These are phyloP conservation scores for Ogataea hybrid DNA, from an alignment of 1,139 yeast species.

Conservation along the genomic window DNA sequence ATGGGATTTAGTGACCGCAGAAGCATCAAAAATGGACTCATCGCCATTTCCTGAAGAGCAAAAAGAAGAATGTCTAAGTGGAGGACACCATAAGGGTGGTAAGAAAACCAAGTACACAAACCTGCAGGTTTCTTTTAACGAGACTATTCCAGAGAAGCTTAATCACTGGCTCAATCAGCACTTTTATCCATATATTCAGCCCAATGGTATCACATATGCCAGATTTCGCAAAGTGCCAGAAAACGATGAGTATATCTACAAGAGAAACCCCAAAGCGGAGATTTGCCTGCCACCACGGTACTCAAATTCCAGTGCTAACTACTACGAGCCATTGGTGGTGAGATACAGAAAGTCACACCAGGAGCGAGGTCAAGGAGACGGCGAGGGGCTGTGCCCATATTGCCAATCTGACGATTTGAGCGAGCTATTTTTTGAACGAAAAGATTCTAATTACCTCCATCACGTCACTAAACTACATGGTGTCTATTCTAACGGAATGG, in stretches of 20 bases:
- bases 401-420: constrained; percentile 24
- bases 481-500: constrained; percentile 30
- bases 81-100: constrained; percentile 8
- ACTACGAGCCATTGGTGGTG: constrained; percentile 27
- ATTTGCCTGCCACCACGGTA: constrained; percentile 22
- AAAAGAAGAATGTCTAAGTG: constrained; percentile 5
- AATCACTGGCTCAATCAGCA: constrained; percentile 14
- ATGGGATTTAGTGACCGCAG: background rate
- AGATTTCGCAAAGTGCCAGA: constrained; percentile 10
- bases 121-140: constrained; percentile 9
- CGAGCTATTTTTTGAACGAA: constrained; percentile 24
- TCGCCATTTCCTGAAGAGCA: too few species aligned
- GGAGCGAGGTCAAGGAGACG: constrained; percentile 18
- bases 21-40: too few species aligned
- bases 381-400: constrained; percentile 32
- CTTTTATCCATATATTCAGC: constrained; percentile 17
- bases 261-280: constrained; percentile 17
- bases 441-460: constrained; percentile 30
- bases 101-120: constrained; percentile 12
- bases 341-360: constrained; percentile 18
- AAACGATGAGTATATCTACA: constrained; percentile 15
- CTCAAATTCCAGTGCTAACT: constrained; percentile 21
- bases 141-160: constrained; percentile 12
- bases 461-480: constrained; percentile 33
- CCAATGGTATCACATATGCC: constrained; percentile 17